Percentiles rank a stretch among this genome's conserved stretches.
phyloP scores from a whole-genome alignment of 2,329 filamentous ascomycete genomes.

The Elsinoe ampelina region DNA sequence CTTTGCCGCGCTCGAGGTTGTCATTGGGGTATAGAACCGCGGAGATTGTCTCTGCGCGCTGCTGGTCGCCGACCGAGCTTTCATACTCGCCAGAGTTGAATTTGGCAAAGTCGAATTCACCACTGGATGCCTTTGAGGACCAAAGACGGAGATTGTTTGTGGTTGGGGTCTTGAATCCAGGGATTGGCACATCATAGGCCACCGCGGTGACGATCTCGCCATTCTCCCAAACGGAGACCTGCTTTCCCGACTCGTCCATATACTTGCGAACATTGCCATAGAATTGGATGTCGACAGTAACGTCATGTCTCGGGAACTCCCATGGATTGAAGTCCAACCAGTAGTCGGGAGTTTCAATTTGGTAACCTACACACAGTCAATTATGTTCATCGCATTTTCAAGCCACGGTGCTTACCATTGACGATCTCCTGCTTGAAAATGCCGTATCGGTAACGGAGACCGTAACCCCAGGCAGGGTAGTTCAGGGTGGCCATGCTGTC shows the following conservation, averaged over 20 bases:
- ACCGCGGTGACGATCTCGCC: conserved; percentile 88
- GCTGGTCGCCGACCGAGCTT: conserved; percentile 94
- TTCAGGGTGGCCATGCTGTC: conserved; percentile 92
- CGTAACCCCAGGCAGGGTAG: conserved; percentile 96
- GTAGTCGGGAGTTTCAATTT: conserved; percentile 96
- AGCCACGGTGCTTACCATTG: conserved; percentile 47
- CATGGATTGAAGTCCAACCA: conserved; percentile 99
- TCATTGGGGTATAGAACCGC: conserved; percentile 88
- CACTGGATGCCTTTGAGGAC: conserved; percentile 94
- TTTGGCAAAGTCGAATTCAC: conserved; percentile 98
- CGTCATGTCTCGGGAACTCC: conserved; percentile 94
- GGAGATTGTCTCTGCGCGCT: conserved; percentile 97
- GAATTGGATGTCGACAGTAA: conserved; percentile 95
- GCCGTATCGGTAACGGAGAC: conserved; percentile 79
- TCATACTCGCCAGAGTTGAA: conserved; percentile 99
- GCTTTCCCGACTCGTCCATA: conserved; percentile 63
- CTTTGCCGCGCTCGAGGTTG: conserved; percentile 91
- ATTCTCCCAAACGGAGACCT: conserved; percentile 71
- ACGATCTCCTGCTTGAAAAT: conserved; percentile 99
- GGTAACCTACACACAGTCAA: conserved; percentile 47
- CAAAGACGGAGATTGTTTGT: conserved; percentile 96
- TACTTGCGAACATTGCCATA: conserved; percentile 74
- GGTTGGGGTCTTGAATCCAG: conserved; percentile 78
- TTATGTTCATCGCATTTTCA: background rate
- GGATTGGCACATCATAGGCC: conserved; percentile 80